A percentile compares a stretch with the other conserved stretches of the same genome.
These are phyloP conservation scores for Candida sp. DNA, from an alignment of 1,139 yeast genomes.

Conservation along the genomic window DNA sequence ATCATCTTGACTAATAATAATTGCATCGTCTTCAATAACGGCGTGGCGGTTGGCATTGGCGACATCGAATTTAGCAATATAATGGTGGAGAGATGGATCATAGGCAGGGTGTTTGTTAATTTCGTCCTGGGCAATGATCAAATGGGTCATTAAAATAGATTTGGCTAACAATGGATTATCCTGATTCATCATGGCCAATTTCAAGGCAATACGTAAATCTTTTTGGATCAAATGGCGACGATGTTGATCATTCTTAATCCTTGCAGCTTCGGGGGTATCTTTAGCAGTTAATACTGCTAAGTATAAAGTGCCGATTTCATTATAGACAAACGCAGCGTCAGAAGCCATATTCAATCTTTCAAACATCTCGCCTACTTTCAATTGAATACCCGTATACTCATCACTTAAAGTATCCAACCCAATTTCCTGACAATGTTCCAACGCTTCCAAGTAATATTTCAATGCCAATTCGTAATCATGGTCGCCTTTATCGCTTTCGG, in stretches of 20 bases:
- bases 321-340: conserved; percentile 64
- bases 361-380: conserved; percentile 85
- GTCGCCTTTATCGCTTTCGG: conserved; percentile 72
- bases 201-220: conserved; percentile 66
- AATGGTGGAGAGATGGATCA: neutral
- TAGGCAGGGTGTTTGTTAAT: conserved; percentile 13
- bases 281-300: conserved; percentile 51
- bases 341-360: conserved; percentile 58
- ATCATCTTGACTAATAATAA: conserved; percentile 15
- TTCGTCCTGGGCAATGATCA: conserved; percentile 59
- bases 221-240: conserved; percentile 67
- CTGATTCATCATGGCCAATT: conserved; percentile 57
- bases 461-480: conserved; percentile 65
- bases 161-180: conserved; percentile 51
- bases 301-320: conserved; percentile 64
- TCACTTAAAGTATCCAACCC: conserved; percentile 47
- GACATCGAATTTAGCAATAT: neutral
- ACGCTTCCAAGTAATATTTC: conserved; percentile 59
- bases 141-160: conserved; percentile 61
- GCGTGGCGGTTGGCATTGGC: conserved; percentile 8
- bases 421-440: conserved; percentile 38
- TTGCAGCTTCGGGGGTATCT: conserved; percentile 15
- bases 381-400: conserved; percentile 71
- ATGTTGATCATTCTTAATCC: conserved; percentile 21
- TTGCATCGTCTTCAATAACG: conserved; percentile 13